Base-by-base conservation (phyloP, 495 filamentous ascomycete species). In the Darksidea phi region DNA sequence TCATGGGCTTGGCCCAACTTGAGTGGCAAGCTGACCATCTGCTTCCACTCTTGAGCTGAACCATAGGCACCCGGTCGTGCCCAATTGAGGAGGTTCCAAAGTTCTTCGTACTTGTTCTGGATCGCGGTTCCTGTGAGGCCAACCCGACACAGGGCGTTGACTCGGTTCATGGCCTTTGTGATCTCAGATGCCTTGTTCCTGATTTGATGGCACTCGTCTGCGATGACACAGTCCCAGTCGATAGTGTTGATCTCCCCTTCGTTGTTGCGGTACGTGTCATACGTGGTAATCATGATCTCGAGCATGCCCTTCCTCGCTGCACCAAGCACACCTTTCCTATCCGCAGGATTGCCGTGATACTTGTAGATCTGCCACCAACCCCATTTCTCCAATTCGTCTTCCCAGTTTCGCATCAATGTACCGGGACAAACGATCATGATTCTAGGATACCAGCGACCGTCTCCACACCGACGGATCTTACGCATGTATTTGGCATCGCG, bases 11-110 rank as follows among this genome's bases (percentile, higher is more conserved):
- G 94, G 1, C 94, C 95, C 41, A 90, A 77, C 62, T 85, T 90
- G 28, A 98, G 77, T 1, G 94, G 94, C 17, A 84, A 79, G 28
- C 86, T 84, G 57, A 98, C 90, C 48, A 81, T 80, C 26, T 79
- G 77, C 66, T 84, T 88, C 94, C 94, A 98, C 18, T 86, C 84
- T 15, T 79, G 78, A 10, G 89, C 74, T 0, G 90, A 87, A 1
- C 94, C 94, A 61, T 97, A 86, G 36, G 81, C 77, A 0, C 94
- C 95, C 0, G 94, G 94, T 67, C 96, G 95, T 0, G 91, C 91
- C 94, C 94, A 98, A 74, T 97, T 97, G 12, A 98, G 76, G 2
- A 98, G 78, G 2, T 91, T 94, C 94, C 94, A 98, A 1, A 98
- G 81, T 72, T 98, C 95, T 68, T 96, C 90, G 71, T 98, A 98